These are phyloP conservation scores for Diaporthe capsici DNA, from an alignment of 2,329 filamentous ascomycete species.

Conservation along the genomic window DNA sequence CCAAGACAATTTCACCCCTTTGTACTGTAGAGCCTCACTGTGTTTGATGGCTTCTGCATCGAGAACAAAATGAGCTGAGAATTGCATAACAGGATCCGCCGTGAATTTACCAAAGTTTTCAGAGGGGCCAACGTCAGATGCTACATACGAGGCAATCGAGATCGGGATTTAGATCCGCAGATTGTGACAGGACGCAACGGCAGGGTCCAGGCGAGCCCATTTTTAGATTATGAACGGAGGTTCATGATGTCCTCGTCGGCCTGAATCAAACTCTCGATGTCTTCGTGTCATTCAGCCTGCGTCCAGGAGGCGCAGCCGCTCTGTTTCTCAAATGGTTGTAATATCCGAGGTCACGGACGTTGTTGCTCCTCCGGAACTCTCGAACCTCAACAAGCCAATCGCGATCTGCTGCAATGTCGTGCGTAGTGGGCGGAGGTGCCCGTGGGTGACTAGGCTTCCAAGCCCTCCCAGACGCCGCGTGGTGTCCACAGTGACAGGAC, in stretches of 20 bases:
- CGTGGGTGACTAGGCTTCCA: constrained; percentile 8
- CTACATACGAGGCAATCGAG: constrained; percentile 37
- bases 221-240: background rate
- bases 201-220: constrained; percentile 19
- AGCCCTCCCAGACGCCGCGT: background rate
- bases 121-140: constrained; percentile 17
- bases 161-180: constrained; percentile 40
- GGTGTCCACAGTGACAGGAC: background rate
- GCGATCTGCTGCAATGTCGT: constrained; percentile 12
- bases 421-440: constrained; percentile 14
- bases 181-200: constrained; percentile 38
- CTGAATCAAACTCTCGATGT: background rate
- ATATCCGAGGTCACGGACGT: constrained; percentile 25
- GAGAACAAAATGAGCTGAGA: constrained; percentile 33
- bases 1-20: constrained; percentile 23
- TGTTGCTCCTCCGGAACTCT: constrained; percentile 1
- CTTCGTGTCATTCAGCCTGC: constrained; percentile 3
- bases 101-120: constrained; percentile 26
- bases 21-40: constrained; percentile 34
- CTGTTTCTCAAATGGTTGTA: background rate
- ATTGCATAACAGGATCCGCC: constrained; percentile 32
- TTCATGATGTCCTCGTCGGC: background rate
- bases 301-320: constrained; percentile 1
- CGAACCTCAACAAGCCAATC: constrained; percentile 14
- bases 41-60: constrained; percentile 18